Evolutionary conservation across 2,329 filamentous ascomycete species (phyloP), one percentile per base, ranked within the genome.

Genomic region (Aschersonia sp.): DNA sequence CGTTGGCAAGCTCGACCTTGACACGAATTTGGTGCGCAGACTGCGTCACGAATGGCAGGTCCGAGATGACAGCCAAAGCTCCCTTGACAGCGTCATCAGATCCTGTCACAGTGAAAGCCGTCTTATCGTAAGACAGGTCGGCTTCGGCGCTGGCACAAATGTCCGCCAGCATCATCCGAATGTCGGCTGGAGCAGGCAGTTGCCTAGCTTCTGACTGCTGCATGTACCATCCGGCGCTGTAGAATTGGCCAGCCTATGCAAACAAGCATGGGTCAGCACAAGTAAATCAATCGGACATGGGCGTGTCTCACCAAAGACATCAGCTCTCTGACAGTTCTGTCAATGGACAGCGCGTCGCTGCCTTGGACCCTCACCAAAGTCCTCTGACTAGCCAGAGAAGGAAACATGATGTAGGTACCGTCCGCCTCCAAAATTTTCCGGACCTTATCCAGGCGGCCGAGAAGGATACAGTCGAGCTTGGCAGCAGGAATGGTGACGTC

Each of bases 371-470:
- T 82, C 53, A 97, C 84, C 55, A 87, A 75, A 55, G 82, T 88
- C 50, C 85, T 84, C 63, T 91, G 84, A 54, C 86, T 88, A 29
- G 88, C 92, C 41, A 98, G 74, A 28, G 84, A 81, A 5, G 92
- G 92, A 54, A 98, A 87, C 62, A 95, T 77, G 56, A 98, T 88
- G 64, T 94, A 95, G 5, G 91, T 94, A 40, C 91, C 92, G 59
- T 97, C 97, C 48, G 84, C 84, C 62, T 98, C 92, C 66, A 96
- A 91, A 54, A 98, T 95, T 72, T 95, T 96, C 59, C 89, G 87
- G 50, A 98, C 88, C 66, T 97, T 97, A 66, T 97, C 91, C 58
- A 97, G 74, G 30, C 92, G 84, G 57, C 85, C 85, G 38, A 97
- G 79, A 50, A 98, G 66, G 56, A 98, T 91, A 62, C 84, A 94